A percentile compares a stretch with the other conserved stretches of the same genome.
Evolutionary conservation across 352 stramenopile species (phyloP).

Genomic region (Phytophthora sp.): DNA sequence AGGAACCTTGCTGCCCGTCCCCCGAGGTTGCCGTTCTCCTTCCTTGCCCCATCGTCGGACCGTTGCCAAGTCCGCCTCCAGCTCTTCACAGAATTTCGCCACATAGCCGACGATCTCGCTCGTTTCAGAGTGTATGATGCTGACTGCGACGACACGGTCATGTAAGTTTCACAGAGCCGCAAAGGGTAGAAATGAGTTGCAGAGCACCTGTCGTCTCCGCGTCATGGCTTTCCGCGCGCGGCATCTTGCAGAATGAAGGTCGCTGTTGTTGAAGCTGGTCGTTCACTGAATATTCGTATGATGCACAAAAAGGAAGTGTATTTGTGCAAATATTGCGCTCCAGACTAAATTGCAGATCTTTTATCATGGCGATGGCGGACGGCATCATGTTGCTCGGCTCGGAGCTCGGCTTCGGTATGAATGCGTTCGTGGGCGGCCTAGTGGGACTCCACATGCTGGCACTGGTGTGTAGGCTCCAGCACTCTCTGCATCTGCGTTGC

Average conservation of each 20-base stretch:
- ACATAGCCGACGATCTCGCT: slow-evolving; percentile 19
- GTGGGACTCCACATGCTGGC: slow-evolving; percentile 77
- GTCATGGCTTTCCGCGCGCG: neutral
- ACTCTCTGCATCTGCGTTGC: neutral
- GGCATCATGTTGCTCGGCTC: slow-evolving; percentile 44
- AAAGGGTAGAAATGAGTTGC: neutral
- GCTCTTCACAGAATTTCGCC: slow-evolving; percentile 9
- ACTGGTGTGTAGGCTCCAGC: slow-evolving; percentile 43
- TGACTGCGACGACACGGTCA: neutral
- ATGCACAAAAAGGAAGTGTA: neutral
- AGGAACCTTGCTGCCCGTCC: neutral
- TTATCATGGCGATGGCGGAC: slow-evolving; percentile 20
- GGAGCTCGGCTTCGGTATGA: slow-evolving; percentile 61
- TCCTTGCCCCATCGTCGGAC: neutral
- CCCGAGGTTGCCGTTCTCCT: neutral
- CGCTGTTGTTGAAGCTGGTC: slow-evolving; percentile 28
- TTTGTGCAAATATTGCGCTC: neutral
- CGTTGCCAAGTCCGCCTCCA: neutral
- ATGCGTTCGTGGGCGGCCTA: slow-evolving; percentile 71
- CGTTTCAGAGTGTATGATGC: slow-evolving; percentile 19
- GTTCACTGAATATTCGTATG: slow-evolving; percentile 3
- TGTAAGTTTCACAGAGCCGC: neutral
- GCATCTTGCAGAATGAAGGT: slow-evolving; percentile 36
- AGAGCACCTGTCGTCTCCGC: slow-evolving; percentile 7
- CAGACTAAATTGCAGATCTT: slow-evolving; percentile 7